These are phyloP conservation scores for Suhomyces bribrorum DNA, from an alignment of 1,139 yeast genomes.

Conservation along the genomic window DNA sequence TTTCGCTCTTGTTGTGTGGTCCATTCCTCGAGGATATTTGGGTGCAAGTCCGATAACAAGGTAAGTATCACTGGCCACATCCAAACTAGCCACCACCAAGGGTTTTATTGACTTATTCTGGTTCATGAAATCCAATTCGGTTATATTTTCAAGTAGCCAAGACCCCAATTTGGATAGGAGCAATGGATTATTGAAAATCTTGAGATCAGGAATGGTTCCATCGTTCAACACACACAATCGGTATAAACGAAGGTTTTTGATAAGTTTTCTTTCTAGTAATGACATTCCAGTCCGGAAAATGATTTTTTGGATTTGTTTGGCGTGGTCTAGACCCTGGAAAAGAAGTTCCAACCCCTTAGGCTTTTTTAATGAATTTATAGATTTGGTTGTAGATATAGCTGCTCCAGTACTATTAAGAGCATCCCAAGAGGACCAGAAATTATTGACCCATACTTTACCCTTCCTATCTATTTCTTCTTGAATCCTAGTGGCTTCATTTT, in stretches of 20 bases:
- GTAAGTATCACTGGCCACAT: slow-evolving; percentile 73
- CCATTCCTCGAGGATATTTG: slow-evolving; percentile 66
- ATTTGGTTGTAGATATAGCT: slow-evolving; percentile 11
- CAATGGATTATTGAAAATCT: slow-evolving; percentile 79
- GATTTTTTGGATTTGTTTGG: slow-evolving; percentile 80
- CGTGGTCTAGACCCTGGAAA: slow-evolving; percentile 71
- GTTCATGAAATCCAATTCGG: slow-evolving; percentile 62
- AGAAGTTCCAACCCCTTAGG: slow-evolving; percentile 59
- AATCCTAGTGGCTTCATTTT: slow-evolving; percentile 40
- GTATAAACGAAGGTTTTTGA: slow-evolving; percentile 78
- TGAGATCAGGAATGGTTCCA: slow-evolving; percentile 73
- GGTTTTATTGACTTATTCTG: slow-evolving; percentile 62
- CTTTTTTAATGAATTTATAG: slow-evolving; percentile 26
- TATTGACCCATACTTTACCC: slow-evolving; percentile 78
- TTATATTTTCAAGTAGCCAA: slow-evolving; percentile 89
- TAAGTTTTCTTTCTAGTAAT: slow-evolving; percentile 74
- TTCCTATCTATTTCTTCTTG: slow-evolving; percentile 48
- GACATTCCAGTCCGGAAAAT: slow-evolving; percentile 89
- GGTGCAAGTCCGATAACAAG: slow-evolving; percentile 91
- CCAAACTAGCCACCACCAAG: slow-evolving; percentile 83
- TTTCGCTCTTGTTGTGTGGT: slow-evolving; percentile 45
- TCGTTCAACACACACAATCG: slow-evolving; percentile 87
- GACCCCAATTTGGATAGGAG: slow-evolving; percentile 81
- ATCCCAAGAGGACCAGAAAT: slow-evolving; percentile 97
- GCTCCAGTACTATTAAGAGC: slow-evolving; percentile 58